Percentiles rank a stretch among this genome's conserved stretches.
phyloP scores from a whole-genome alignment of 169 alveolate species.

The Sarcocystis neurona region DNA sequence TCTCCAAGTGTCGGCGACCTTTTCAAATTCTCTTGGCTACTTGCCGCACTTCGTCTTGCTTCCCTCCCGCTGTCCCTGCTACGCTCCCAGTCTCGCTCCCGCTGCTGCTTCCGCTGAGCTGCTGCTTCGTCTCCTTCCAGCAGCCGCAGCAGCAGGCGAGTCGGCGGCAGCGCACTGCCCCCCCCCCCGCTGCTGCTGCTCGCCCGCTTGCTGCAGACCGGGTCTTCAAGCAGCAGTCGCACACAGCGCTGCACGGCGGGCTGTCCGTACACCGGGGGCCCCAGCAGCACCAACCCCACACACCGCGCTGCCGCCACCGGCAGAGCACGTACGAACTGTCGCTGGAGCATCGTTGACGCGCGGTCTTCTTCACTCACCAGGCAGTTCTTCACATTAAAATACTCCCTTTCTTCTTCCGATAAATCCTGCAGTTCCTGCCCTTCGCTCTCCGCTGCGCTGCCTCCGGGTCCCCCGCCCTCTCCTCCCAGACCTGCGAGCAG shows the following conservation, averaged over 20 bases:
- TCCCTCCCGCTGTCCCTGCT: too few relatives aligned
- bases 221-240: not conserved
- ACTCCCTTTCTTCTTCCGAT: conserved; percentile 3
- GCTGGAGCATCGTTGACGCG: not conserved
- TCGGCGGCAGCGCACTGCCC: too few relatives aligned
- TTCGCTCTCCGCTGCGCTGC: not conserved
- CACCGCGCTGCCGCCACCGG: not conserved
- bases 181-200: too few relatives aligned
- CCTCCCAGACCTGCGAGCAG: not conserved
- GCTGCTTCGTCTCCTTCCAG: too few relatives aligned
- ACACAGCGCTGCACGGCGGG: not conserved
- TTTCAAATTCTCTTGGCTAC: too few relatives aligned
- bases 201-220: too few relatives aligned
- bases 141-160: too few relatives aligned
- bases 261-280: conserved; percentile 33
- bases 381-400: not conserved
- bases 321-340: not conserved
- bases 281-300: conserved; percentile 9
- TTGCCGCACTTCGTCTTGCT: too few relatives aligned
- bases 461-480: not conserved
- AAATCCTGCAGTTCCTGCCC: conserved; percentile 3
- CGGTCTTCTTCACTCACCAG: not conserved
- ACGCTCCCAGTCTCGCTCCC: too few relatives aligned
- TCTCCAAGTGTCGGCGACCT: not conserved
- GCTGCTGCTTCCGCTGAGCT: too few relatives aligned